Percentiles rank a stretch among this genome's conserved stretches.
These are phyloP conservation scores for Pelagomonas calceolata DNA, from an alignment of 108 stramenopile genomes.

Conservation along the genomic window DNA sequence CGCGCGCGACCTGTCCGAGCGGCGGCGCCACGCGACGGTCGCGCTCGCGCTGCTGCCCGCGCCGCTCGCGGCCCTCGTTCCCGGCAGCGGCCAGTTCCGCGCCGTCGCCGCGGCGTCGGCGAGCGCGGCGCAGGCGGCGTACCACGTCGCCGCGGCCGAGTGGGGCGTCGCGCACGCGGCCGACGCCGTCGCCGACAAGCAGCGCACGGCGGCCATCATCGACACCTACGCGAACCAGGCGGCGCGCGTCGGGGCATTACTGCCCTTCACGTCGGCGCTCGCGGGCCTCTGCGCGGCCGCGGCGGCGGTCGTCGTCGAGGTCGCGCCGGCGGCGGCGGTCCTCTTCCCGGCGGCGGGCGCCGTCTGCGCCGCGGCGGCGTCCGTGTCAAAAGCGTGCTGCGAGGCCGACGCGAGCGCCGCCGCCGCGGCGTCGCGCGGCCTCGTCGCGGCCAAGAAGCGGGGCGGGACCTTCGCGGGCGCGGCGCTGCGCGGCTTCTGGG, in stretches of 20 bases:
- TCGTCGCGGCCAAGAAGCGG: background rate
- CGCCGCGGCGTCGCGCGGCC: background rate
- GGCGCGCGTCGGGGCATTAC: slow-evolving; percentile 59
- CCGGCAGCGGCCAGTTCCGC: slow-evolving; percentile 56
- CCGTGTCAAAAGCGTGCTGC: slow-evolving; percentile 63
- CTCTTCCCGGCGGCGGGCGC: slow-evolving; percentile 55
- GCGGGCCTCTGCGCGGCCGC: slow-evolving; percentile 70
- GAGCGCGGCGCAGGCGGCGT: slow-evolving; percentile 70
- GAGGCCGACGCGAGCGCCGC: slow-evolving; percentile 2
- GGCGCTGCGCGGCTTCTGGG: too few species aligned
- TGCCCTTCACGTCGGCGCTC: slow-evolving; percentile 76
- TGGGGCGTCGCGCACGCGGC: slow-evolving; percentile 51
- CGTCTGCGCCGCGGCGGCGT: slow-evolving; percentile 72
- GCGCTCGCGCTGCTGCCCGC: slow-evolving; percentile 52
- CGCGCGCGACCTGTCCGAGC: background rate
- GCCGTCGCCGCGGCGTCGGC: slow-evolving; percentile 62
- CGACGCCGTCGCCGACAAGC: slow-evolving; percentile 72
- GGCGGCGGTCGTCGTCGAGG: slow-evolving; percentile 72
- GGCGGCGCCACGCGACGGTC: slow-evolving; percentile 50
- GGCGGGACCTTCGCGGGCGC: too few species aligned
- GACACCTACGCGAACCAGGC: slow-evolving; percentile 73
- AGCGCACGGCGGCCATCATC: slow-evolving; percentile 59
- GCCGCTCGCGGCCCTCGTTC: slow-evolving; percentile 57
- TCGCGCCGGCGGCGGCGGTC: slow-evolving; percentile 23
- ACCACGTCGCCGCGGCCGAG: slow-evolving; percentile 60